A percentile compares a stretch with the other conserved stretches of the same genome.
These are phyloP conservation scores for Lactarius deliciosus DNA, from an alignment of 768 basidiomycete genomes.

Conservation along the genomic window DNA sequence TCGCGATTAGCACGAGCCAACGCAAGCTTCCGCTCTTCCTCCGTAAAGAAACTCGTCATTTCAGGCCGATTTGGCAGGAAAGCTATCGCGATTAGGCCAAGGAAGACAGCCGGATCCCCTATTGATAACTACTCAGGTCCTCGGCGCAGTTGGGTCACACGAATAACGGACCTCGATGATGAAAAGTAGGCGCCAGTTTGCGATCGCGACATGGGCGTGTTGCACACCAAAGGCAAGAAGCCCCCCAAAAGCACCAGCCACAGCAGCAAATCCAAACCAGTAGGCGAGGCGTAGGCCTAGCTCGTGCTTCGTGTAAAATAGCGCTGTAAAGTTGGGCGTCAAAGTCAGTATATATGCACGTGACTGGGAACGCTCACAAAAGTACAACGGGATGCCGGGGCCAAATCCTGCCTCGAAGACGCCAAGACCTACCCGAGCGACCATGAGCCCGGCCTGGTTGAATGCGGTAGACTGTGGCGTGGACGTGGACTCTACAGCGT, in stretches of 20 bases:
- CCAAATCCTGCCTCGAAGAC: slow-evolving; percentile 78
- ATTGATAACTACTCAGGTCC: slow-evolving; percentile 3
- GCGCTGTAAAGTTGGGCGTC: slow-evolving; percentile 43
- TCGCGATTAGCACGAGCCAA: slow-evolving; percentile 66
- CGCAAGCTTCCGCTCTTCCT: slow-evolving; percentile 56
- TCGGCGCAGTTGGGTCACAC: background rate
- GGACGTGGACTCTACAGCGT: slow-evolving; percentile 1
- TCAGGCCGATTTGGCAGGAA: slow-evolving; percentile 72
- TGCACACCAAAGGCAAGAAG: slow-evolving; percentile 79
- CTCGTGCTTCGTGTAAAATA: slow-evolving; percentile 75
- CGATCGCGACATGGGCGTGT: slow-evolving; percentile 49
- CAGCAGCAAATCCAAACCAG: slow-evolving; percentile 83
- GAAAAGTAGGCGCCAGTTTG: slow-evolving; percentile 65
- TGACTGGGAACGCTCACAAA: slow-evolving; percentile 50
- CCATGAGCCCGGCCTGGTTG: slow-evolving; percentile 57
- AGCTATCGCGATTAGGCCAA: slow-evolving; percentile 57
- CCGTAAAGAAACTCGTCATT: slow-evolving; percentile 56
- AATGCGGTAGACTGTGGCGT: slow-evolving; percentile 55
- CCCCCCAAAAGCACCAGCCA: slow-evolving; percentile 85
- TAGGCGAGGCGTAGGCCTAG: slow-evolving; percentile 74
- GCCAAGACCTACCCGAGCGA: slow-evolving; percentile 62
- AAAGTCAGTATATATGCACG: background rate
- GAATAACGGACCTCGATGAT: slow-evolving; percentile 59
- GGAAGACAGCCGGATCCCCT: slow-evolving; percentile 70
- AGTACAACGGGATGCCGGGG: slow-evolving; percentile 75